Base-by-base conservation (phyloP, 2,329 filamentous ascomycete genomes). In the Pleochaeta shiraiana region DNA sequence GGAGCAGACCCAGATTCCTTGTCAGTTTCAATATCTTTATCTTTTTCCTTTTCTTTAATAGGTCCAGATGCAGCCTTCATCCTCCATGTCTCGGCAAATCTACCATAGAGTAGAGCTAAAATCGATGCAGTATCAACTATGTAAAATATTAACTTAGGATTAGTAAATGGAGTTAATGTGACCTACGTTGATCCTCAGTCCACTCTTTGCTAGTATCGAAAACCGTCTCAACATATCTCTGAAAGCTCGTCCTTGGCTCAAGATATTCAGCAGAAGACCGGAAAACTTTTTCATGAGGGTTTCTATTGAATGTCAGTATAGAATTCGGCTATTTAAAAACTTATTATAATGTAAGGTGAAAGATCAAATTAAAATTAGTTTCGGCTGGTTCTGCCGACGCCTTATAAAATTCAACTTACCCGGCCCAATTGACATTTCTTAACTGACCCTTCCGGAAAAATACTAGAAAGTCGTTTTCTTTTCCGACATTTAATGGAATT, bases 391-490 rank as follows among this genome's bases (percentile, higher is more conserved):
- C n/a, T n/a, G 24, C 19, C 37, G 37, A 43, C n/a, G n/a, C n/a
- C n/a, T n/a, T n/a, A n/a, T n/a, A n/a, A n/a, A n/a, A n/a, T 16
- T 14, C n/a, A 2, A 43, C 59, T 62, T 28, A 62, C 59, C 85
- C 90, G 2, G 87, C 90, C 70, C 70, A 95, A 73, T 86, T 91
- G 24, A 88, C 88, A 74, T 89, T 85, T 70, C 81, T 86, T 31
- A 83, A 72, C 70, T 91, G 88, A 0, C 85, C 84, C 68, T 80
- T 85, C n/a, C 90, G 82, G 75, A 95, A 95, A 72, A 95, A 95
- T 0, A 90, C 87, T 53, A 95, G 95, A 70, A 70, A 70, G 28
- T 70, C 68, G 60, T 65, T 65, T 11, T 67, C 68, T 43, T 62
- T 39, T 26, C 66, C 66, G 19, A 67, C 61, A 45, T 66, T 68